Evolutionary conservation across 1,284 basidiomycete species (phyloP).

Genomic region (Blastosporella zonata): DNA sequence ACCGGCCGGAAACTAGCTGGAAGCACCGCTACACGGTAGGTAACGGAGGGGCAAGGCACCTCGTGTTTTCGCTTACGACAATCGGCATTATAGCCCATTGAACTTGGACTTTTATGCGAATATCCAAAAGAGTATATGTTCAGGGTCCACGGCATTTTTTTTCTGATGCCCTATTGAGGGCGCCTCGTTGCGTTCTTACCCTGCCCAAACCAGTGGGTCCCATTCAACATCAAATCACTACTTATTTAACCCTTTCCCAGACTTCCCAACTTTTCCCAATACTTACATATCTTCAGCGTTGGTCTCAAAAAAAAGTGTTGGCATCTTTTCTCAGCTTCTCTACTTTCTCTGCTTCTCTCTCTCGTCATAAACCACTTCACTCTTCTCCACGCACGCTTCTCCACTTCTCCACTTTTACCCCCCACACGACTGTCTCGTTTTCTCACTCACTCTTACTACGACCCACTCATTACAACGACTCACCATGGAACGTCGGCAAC

Average conservation of each 20-base stretch:
- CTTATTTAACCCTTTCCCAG: slow-evolving; percentile 16
- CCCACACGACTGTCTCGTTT: not conserved
- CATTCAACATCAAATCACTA: slow-evolving; percentile 15
- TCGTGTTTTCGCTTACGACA: slow-evolving; percentile 22
- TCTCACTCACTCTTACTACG: slow-evolving; percentile 14
- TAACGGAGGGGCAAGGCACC: not conserved
- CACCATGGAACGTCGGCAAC: slow-evolving; percentile 29
- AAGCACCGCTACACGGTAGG: not conserved
- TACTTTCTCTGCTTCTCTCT: slow-evolving; percentile 10
- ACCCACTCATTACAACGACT: slow-evolving; percentile 13
- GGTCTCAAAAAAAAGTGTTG: slow-evolving; percentile 9
- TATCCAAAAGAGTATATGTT: slow-evolving; percentile 18
- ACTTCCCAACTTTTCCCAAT: slow-evolving; percentile 8
- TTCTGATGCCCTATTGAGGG: slow-evolving; percentile 18
- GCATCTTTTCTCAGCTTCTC: slow-evolving; percentile 8
- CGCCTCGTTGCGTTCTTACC: slow-evolving; percentile 19
- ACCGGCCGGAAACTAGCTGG: not conserved
- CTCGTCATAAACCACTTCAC: slow-evolving; percentile 9
- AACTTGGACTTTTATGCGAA: slow-evolving; percentile 17
- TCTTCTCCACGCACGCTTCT: slow-evolving; percentile 13
- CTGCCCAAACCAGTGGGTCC: slow-evolving; percentile 11
- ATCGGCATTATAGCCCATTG: slow-evolving; percentile 17
- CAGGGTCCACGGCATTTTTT: slow-evolving; percentile 22
- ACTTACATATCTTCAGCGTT: slow-evolving; percentile 6
- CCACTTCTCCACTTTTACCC: not conserved